Percentiles rank a stretch among this genome's conserved stretches.
Conservation (phyloP, 306 rosid species). For the Albizia julibrissin region DNA sequence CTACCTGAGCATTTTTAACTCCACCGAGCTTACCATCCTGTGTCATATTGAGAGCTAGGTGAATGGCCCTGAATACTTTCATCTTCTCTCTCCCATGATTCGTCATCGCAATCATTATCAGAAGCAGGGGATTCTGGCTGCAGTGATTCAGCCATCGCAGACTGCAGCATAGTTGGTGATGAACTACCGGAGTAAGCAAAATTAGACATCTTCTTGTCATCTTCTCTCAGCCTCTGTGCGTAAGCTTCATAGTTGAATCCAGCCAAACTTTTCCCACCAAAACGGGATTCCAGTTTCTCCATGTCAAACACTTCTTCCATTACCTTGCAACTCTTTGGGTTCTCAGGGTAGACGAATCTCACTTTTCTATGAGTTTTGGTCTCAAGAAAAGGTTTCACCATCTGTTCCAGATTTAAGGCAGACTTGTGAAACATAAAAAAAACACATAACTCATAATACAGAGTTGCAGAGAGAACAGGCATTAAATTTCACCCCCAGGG, state of each 20-base stretch:
- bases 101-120: conserved; percentile 43
- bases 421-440: not conserved
- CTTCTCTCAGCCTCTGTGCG: conserved; percentile 60
- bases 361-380: conserved; percentile 66
- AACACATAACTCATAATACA: not conserved
- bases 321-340: conserved; percentile 54
- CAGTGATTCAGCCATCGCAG: conserved; percentile 30
- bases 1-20: conserved; percentile 9
- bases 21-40: conserved; percentile 27
- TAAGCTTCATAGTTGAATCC: conserved; percentile 53
- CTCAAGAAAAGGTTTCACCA: conserved; percentile 84
- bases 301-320: conserved; percentile 66
- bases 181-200: conserved; percentile 43
- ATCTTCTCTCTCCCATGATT: conserved; percentile 27
- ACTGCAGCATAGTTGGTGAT: conserved; percentile 20
- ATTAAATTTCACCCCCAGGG: not conserved
- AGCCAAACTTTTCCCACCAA: conserved; percentile 59
- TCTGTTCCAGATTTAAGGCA: conserved; percentile 39
- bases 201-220: conserved; percentile 50
- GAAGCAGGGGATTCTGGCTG: conserved; percentile 10
- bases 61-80: conserved; percentile 7
- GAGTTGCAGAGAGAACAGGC: conserved; percentile 2
- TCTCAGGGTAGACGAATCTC: conserved; percentile 66
- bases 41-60: conserved; percentile 15
- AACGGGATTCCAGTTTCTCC: conserved; percentile 62